Conservation (phyloP, 208 protist species). For the Trypanosoma rangeli region DNA sequence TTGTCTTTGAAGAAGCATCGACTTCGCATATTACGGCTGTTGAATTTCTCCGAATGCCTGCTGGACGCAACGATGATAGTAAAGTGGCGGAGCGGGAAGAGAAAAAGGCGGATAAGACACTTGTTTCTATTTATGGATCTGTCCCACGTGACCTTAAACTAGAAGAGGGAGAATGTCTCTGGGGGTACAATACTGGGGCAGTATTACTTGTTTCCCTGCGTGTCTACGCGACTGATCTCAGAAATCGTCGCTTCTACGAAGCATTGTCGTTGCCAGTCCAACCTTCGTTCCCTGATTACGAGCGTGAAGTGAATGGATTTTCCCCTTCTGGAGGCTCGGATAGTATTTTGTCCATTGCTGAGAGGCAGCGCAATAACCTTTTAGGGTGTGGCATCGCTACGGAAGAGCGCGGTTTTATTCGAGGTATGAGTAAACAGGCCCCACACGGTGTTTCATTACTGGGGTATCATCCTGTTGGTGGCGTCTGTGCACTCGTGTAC, state of each 20-base stretch:
- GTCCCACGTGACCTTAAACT: neutral
- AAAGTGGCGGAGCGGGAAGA: neutral
- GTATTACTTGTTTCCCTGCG: conserved; percentile 30
- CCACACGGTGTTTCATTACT: conserved; percentile 41
- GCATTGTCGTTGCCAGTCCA: neutral
- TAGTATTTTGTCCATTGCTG: neutral
- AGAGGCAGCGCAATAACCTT: neutral
- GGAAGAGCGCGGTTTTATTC: neutral
- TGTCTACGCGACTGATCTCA: conserved; percentile 17
- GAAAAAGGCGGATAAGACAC: neutral
- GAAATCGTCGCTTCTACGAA: neutral
- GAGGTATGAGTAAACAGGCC: conserved; percentile 2
- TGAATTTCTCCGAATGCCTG: conserved; percentile 1
- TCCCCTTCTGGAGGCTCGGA: neutral
- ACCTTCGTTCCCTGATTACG: neutral
- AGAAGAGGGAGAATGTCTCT: conserved; percentile 25
- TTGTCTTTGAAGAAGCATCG: conserved; percentile 15
- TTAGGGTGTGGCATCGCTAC: neutral
- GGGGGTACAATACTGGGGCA: conserved; percentile 39
- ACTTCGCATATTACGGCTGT: conserved; percentile 19
- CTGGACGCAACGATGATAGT: neutral
- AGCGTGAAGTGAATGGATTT: neutral
- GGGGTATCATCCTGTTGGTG: conserved; percentile 36
- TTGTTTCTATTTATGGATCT: no score
- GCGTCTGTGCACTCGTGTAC: conserved; percentile 24